Evolutionary conservation across 2,329 filamentous ascomycete species (phyloP), one percentile per base, ranked within the genome.

Genomic region (Nigrograna mackinnonii): DNA sequence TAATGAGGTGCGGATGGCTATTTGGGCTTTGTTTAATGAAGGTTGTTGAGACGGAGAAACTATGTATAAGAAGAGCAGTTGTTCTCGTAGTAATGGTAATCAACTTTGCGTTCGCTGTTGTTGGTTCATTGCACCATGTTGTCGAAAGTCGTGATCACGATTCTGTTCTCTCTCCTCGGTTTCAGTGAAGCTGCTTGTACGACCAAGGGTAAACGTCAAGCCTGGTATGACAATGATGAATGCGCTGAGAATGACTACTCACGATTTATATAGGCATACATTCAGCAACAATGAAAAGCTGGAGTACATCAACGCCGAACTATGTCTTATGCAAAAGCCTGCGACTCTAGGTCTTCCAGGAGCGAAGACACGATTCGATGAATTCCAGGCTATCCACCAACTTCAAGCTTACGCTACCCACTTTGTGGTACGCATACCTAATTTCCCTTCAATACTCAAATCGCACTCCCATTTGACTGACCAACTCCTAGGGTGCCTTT

Each of bases 401-500:
- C 18, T 49, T 17, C 34, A 43, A 16, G 28, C 48, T 2, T 32
- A 43, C 12, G 33, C 22, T 2, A 41, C 36, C 2, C 50, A 51
- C 35, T 38, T 40, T 22, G 49, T 50, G 16, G 42, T 46, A 48
- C 16, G 31, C 24, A 9, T n/a, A n/a, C n/a, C 35, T 22, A 6
- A 35, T 35, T 30, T 17, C 37, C 11, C 22, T 30, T 5, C 20
- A 19, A 9, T 19, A 6, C 4, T 17, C 9, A n/a, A 35, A 19
- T 17, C 9, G 16, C 18, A 26, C 26, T 11, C 16, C 19, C 31
- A 12, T n/a, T 4, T n/a, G n/a, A 28, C 24, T 28, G n/a, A 28
- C n/a, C n/a, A 28, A 9, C n/a, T n/a, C 49, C 12, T 37, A 44
- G 37, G 49, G 55, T 18, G 47, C 47, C 1, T 70, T 71, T 45